Percentiles rank a stretch among this genome's conserved stretches.
phyloP scores from a whole-genome alignment of 2,329 filamentous ascomycete species.

The Alternaria rosae region DNA sequence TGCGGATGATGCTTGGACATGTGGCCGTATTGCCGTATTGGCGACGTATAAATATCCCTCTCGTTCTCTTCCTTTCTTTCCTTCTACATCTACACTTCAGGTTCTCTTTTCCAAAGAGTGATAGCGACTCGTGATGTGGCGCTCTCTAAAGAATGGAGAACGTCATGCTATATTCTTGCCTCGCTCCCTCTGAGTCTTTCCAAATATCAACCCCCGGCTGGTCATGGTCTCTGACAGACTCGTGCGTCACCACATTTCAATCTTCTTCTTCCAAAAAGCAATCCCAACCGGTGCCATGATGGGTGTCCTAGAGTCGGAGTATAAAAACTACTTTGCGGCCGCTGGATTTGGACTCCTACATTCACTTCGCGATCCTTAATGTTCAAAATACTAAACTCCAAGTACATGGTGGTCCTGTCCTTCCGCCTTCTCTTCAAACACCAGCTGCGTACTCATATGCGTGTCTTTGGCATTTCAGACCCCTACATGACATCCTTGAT shows the following conservation, averaged over 20 bases:
- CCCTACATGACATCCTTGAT: neutral
- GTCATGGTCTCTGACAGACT: too few species aligned
- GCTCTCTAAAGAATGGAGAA: too few species aligned
- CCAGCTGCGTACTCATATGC: neutral
- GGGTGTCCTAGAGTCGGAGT: too few species aligned
- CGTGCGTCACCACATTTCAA: too few species aligned
- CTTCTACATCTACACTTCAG: neutral
- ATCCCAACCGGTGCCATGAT: too few species aligned
- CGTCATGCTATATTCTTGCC: neutral
- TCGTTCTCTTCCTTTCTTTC: rapidly evolving
- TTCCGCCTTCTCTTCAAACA: neutral
- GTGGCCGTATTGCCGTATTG: too few species aligned
- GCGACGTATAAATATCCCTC: neutral
- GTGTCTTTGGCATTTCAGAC: neutral
- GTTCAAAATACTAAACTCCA: neutral
- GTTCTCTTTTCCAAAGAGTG: neutral
- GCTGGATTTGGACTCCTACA: neutral
- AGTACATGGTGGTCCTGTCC: neutral
- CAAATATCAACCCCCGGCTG: too few species aligned
- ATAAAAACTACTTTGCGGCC: neutral
- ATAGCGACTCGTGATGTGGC: too few species aligned
- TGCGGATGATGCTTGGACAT: too few species aligned
- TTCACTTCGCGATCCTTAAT: rapidly evolving
- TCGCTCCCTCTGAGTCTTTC: neutral
- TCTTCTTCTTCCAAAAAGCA: too few species aligned